A percentile compares a stretch with the other conserved stretches of the same genome.
Conservation (phyloP, 228 moss, liverwort and hornwort genomes). For the Sphagnum fallax region DNA sequence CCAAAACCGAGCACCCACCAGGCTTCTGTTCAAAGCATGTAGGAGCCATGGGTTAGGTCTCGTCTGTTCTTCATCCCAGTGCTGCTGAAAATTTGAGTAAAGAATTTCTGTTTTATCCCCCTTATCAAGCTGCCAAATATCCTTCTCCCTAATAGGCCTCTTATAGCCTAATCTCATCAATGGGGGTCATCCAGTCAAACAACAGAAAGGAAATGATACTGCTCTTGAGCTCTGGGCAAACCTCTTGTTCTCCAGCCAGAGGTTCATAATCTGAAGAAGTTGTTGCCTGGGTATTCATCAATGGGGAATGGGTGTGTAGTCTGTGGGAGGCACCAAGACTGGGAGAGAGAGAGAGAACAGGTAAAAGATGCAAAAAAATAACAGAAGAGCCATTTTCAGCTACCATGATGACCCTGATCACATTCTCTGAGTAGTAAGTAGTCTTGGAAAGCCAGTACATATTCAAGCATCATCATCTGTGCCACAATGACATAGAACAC, state of each 20-base stretch:
- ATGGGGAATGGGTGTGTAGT: slow-evolving; percentile 12
- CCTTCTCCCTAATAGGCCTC: too few species aligned
- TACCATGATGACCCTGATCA: too few species aligned
- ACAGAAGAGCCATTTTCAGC: too few species aligned
- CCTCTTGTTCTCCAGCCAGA: slow-evolving; percentile 7
- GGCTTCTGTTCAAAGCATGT: slow-evolving; percentile 23
- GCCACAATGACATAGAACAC: too few species aligned
- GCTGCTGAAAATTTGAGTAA: slow-evolving; percentile 19
- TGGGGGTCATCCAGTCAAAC: slow-evolving; percentile 39
- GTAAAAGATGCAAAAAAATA: slow-evolving; percentile 6
- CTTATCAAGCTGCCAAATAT: neutral
- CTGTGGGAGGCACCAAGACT: slow-evolving; percentile 15
- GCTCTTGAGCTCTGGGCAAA: slow-evolving; percentile 18
- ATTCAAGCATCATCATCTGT: too few species aligned
- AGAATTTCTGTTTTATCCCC: slow-evolving; percentile 41
- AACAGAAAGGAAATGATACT: slow-evolving; percentile 24
- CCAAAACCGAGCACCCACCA: slow-evolving; percentile 14
- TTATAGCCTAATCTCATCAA: slow-evolving; percentile 10
- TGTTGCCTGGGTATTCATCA: neutral
- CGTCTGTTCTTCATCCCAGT: slow-evolving; percentile 23
- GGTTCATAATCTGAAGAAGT: slow-evolving; percentile 21
- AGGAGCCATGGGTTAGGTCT: neutral
- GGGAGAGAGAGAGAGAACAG: slow-evolving; percentile 18
- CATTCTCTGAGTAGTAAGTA: too few species aligned
- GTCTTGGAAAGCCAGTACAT: too few species aligned